Conservation (phyloP, 139 green algal genomes). For the Ettlia oleoabundans region DNA sequence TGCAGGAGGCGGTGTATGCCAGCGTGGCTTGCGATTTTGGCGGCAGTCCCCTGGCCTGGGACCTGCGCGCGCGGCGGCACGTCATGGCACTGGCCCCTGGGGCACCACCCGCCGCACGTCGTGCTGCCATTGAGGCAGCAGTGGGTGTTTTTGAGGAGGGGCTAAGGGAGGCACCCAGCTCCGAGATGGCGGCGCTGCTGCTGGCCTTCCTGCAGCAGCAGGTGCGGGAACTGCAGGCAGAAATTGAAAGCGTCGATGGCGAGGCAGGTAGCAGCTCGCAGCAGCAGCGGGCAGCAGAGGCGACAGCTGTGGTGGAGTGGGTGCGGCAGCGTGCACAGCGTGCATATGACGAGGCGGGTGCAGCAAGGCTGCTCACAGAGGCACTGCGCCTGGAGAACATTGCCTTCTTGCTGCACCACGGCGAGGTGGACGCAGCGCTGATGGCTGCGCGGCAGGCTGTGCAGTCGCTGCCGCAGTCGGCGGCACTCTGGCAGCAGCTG, state of each 20-base stretch:
- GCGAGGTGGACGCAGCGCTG: constrained; percentile 45
- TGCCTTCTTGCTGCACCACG: constrained; percentile 38
- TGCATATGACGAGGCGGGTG: constrained; percentile 17
- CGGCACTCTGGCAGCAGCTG: constrained; percentile 45
- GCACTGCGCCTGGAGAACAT: constrained; percentile 48
- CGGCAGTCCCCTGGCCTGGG: constrained; percentile 53
- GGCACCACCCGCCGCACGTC: background rate
- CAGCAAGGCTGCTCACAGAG: constrained; percentile 31
- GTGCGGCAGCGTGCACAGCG: constrained; percentile 15
- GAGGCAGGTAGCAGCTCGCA: background rate
- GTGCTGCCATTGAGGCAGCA: background rate
- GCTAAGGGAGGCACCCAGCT: constrained; percentile 18
- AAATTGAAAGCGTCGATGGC: too few relatives aligned
- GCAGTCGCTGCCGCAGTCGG: constrained; percentile 34
- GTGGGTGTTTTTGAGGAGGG: constrained; percentile 44
- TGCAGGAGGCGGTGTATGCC: constrained; percentile 51
- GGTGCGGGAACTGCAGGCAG: constrained; percentile 4
- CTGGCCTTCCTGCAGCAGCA: constrained; percentile 47
- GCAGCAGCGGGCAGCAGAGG: background rate
- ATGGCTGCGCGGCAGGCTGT: constrained; percentile 41
- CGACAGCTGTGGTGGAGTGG: background rate
- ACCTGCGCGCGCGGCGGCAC: constrained; percentile 59
- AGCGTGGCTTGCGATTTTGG: constrained; percentile 63
- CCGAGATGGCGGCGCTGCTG: constrained; percentile 49
- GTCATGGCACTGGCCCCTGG: background rate